A percentile compares a stretch with the other conserved stretches of the same genome.
Evolutionary conservation across 78 protist species (phyloP).

Genomic region (Dictyostelium capitatum): DNA sequence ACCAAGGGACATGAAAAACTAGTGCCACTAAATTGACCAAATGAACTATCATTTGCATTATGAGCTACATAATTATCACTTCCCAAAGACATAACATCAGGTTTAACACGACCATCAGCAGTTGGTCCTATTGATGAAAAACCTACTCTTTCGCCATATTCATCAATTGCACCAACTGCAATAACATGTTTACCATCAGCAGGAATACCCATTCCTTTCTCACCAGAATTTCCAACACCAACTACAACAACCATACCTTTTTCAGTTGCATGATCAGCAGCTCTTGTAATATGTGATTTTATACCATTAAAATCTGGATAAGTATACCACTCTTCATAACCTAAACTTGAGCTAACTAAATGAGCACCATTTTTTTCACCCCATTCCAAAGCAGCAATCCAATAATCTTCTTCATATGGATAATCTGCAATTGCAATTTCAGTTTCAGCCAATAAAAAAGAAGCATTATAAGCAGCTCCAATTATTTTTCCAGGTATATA

Average conservation of each 20-base stretch:
- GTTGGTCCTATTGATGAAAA: constrained; percentile 74
- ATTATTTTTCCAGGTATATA: constrained; percentile 49
- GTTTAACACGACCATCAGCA: constrained; percentile 74
- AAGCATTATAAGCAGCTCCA: constrained; percentile 64
- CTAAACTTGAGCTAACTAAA: constrained; percentile 31
- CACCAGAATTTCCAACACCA: constrained; percentile 45
- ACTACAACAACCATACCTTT: constrained; percentile 66
- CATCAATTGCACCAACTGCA: constrained; percentile 49
- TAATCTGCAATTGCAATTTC: constrained; percentile 12
- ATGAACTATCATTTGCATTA: background rate
- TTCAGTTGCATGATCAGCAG: constrained; percentile 47
- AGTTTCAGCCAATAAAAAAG: constrained; percentile 58
- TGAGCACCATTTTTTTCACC: constrained; percentile 59
- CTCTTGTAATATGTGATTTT: constrained; percentile 20
- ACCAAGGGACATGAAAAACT: constrained; percentile 67
- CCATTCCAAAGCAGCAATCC: constrained; percentile 75
- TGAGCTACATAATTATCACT: constrained; percentile 25
- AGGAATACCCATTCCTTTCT: constrained; percentile 43
- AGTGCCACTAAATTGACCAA: constrained; percentile 51
- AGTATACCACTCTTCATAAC: constrained; percentile 42
- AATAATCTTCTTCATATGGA: constrained; percentile 64
- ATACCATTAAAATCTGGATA: constrained; percentile 63
- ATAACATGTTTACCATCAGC: constrained; percentile 59
- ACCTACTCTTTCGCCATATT: background rate
- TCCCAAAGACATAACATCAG: constrained; percentile 50